Base-by-base conservation (phyloP, 257 asterid species). In the Paulownia fortunei region DNA sequence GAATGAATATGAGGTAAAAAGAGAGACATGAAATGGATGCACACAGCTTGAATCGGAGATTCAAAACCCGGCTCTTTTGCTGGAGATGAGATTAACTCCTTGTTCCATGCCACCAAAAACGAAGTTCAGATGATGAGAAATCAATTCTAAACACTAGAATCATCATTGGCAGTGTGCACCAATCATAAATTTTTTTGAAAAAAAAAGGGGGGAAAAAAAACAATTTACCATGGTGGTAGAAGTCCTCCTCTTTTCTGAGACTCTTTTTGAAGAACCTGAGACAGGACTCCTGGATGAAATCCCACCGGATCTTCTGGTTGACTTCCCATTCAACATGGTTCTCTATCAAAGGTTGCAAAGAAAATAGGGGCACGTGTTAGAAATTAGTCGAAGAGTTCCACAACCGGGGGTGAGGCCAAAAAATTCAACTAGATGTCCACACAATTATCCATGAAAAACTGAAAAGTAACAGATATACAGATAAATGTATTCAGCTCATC, bases 141-240 rank as follows among this genome's bases (percentile, higher is more conserved):
- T 21, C 26, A 24, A 37, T 24, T 18, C 30, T 52, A 55, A 49
- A 49, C 56, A 24, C 51, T 46, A 72, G 5, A 27, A 47, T 24
- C 65, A 58, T 10, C 37, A 49, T 1, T 6, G 47, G 72, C 54
- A 73, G 63, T 44, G 46, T 64, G 37, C 55, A 41, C n/a, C 9
- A 62, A 63, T 19, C 16, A 30, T 78, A 44, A 49, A 21, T 1
- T 27, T 23, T 30, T 58, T 23, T 36, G 7, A 62, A 5, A 36
- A 1, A 19, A 47, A 46, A 0, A 39, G n/a, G n/a, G n/a, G n/a
- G n/a, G n/a, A 68, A 19, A 46, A 7, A 42, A 72, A 2, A 27
- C 12, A 23, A 24, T 52, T 79, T 88, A 92, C 98, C 98, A 84
- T 88, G 79, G 89, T 82, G 23, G 93, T 66, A 67, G 97, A 81